phyloP scores from a whole-genome alignment of 768 basidiomycete species.

The Leccinellum rugosiceps region DNA sequence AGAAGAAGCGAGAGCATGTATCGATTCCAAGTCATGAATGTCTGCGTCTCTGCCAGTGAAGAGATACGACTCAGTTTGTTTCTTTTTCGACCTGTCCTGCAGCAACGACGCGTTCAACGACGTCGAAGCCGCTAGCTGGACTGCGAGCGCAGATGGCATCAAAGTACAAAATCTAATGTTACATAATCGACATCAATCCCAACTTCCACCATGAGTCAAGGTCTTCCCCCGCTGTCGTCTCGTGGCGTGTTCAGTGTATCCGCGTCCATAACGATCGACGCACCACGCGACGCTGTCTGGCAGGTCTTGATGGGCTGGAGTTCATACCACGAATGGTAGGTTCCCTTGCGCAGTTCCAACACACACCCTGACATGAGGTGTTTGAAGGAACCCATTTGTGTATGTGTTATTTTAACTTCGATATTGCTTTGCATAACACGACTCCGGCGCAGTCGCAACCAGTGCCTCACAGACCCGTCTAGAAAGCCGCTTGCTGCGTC shows the following conservation, averaged over 20 bases:
- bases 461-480: slow-evolving; percentile 42
- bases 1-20: slow-evolving; percentile 77
- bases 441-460: slow-evolving; percentile 41
- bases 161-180: slow-evolving; percentile 31
- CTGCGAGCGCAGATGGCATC: slow-evolving; percentile 73
- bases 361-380: neutral
- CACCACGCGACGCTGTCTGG: slow-evolving; percentile 63
- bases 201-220: slow-evolving; percentile 7
- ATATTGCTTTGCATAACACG: neutral
- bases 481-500: slow-evolving; percentile 35
- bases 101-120: slow-evolving; percentile 79
- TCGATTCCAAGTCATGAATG: slow-evolving; percentile 81
- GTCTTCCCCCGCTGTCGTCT: slow-evolving; percentile 39
- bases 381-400: slow-evolving; percentile 67
- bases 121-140: slow-evolving; percentile 73
- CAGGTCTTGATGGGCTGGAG: slow-evolving; percentile 55
- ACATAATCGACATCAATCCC: too few relatives aligned
- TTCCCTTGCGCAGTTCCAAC: neutral
- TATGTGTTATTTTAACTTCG: neutral
- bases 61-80: slow-evolving; percentile 76
- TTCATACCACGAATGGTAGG: slow-evolving; percentile 61
- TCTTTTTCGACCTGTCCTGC: slow-evolving; percentile 58
- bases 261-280: slow-evolving; percentile 53
- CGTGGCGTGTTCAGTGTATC: slow-evolving; percentile 46
- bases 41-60: slow-evolving; percentile 82